Base-by-base conservation (phyloP, 2,329 filamentous ascomycete genomes). In the Colletotrichum theobromicola region DNA sequence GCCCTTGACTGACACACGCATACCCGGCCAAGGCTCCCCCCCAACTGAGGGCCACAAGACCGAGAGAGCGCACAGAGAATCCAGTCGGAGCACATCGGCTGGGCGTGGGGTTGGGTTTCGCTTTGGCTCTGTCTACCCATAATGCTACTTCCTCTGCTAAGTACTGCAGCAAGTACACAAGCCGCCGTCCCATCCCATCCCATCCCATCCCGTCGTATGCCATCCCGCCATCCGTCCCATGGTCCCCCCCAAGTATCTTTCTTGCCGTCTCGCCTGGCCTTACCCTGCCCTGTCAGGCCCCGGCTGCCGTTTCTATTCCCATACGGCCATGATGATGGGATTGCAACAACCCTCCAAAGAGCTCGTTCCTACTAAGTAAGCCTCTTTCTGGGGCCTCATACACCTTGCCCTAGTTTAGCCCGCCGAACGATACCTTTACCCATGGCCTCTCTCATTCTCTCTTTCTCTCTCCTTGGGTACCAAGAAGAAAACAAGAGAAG, bases 31-130 rank as follows among this genome's bases (percentile, higher is more conserved):
- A 50, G 42, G 42, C 57, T 12, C 55, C 55, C 55, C 42, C 60
- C 57, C 34, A 70, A 35, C 67, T 26, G 55, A 35, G 26, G 67
- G 72, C 69, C 62, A 75, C 53, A 61, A 68, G 61, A 37, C 61
- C 42, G 42, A 73, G 63, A 60, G 46, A 73, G 35, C 64, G 73
- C 63, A 73, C 69, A 65, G 70, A 67, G 73, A 69, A 61, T 69
- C 46, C 58, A 63, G 63, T 74, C 64, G 64, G 73, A 65, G 70
- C 63, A 60, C 70, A 64, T 64, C 70, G 69, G 35, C 58, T 69
- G 65, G 57, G 64, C 70, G 58, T 69, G 73, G 73, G 73, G 63
- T 75, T 74, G 72, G 72, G 72, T 67, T 66, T 74, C 67, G 37
- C 62, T 66, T 65, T 57, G 61, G 62, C 37, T 62, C 53, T 72